These are phyloP conservation scores for Fusarium sp. DNA, from an alignment of 2,329 filamentous ascomycete genomes.

Conservation along the genomic window DNA sequence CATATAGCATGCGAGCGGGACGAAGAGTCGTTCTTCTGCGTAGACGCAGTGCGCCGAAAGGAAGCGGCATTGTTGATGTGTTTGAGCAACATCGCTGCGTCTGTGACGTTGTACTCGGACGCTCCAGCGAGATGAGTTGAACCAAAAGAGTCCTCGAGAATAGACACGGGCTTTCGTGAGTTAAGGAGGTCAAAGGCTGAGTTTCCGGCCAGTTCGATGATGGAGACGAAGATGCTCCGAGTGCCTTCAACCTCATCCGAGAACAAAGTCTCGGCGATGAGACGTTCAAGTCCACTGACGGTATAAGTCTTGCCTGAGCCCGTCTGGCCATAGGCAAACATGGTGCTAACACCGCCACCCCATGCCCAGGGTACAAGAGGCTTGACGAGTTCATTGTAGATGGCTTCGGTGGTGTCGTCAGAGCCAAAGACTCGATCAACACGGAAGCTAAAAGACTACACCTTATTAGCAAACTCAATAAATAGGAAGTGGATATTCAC, in stretches of 20 bases:
- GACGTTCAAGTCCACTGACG: slow-evolving; percentile 54
- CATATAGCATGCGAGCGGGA: slow-evolving; percentile 63
- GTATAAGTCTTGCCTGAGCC: slow-evolving; percentile 62
- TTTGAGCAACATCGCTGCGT: slow-evolving; percentile 44
- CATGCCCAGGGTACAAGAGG: slow-evolving; percentile 59
- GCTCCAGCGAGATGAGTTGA: slow-evolving; percentile 58
- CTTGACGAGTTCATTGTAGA: slow-evolving; percentile 56
- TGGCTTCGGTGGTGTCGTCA: slow-evolving; percentile 50
- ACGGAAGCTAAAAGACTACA: slow-evolving; percentile 49
- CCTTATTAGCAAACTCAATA: no score
- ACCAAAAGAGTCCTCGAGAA: slow-evolving; percentile 60
- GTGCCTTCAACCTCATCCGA: slow-evolving; percentile 36
- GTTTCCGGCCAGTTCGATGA: slow-evolving; percentile 55
- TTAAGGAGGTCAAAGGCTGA: slow-evolving; percentile 55
- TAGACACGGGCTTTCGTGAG: slow-evolving; percentile 52
- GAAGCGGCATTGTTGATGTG: slow-evolving; percentile 52
- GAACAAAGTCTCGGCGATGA: slow-evolving; percentile 53
- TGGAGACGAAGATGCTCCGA: slow-evolving; percentile 50
- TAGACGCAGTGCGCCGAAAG: slow-evolving; percentile 56
- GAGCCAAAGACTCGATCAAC: slow-evolving; percentile 53
- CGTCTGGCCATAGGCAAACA: slow-evolving; percentile 63
- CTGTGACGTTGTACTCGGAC: slow-evolving; percentile 50
- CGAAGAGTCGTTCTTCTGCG: slow-evolving; percentile 59
- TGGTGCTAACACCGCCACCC: slow-evolving; percentile 60
- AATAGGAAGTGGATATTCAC: slow-evolving; percentile 23